Evolutionary conservation across 176 grass and related monocot species (phyloP).

Genomic region (Triticum monococcum): DNA sequence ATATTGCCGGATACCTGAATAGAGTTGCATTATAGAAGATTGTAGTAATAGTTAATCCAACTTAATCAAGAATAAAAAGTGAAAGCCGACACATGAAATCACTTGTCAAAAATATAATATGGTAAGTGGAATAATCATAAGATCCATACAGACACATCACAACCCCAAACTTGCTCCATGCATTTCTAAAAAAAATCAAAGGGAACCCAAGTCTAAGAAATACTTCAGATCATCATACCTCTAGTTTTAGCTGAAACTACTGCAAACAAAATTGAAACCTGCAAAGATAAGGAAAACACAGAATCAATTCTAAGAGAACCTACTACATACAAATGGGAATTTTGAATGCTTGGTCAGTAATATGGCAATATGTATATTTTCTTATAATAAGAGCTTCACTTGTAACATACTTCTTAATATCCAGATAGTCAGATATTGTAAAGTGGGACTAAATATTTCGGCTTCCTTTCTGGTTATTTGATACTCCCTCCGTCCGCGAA

Average conservation of each 20-base stretch:
- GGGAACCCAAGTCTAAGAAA: not conserved
- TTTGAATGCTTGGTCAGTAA: not conserved
- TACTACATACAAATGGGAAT: not conserved
- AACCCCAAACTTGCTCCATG: too few relatives aligned
- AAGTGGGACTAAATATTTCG: not conserved
- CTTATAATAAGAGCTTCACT: not conserved
- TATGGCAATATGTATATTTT: not conserved
- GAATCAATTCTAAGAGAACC: not conserved
- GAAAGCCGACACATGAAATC: too few relatives aligned
- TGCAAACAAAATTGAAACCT: conserved; percentile 8
- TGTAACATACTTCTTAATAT: not conserved
- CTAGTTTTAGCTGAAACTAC: conserved; percentile 1
- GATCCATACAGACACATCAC: too few relatives aligned
- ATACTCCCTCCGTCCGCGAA: too few relatives aligned
- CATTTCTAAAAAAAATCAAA: too few relatives aligned
- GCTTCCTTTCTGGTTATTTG: not conserved
- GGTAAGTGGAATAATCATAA: too few relatives aligned
- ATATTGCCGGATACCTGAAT: not conserved
- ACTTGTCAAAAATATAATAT: too few relatives aligned
- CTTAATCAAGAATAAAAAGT: too few relatives aligned
- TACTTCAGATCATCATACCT: not conserved
- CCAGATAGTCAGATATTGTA: not conserved
- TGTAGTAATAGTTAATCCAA: too few relatives aligned
- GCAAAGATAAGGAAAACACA: not conserved
- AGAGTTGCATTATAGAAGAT: not conserved